Percentiles rank a stretch among this genome's conserved stretches.
Evolutionary conservation across 2,329 filamentous ascomycete species (phyloP).

Genomic region (Bipolaris bicolor): DNA sequence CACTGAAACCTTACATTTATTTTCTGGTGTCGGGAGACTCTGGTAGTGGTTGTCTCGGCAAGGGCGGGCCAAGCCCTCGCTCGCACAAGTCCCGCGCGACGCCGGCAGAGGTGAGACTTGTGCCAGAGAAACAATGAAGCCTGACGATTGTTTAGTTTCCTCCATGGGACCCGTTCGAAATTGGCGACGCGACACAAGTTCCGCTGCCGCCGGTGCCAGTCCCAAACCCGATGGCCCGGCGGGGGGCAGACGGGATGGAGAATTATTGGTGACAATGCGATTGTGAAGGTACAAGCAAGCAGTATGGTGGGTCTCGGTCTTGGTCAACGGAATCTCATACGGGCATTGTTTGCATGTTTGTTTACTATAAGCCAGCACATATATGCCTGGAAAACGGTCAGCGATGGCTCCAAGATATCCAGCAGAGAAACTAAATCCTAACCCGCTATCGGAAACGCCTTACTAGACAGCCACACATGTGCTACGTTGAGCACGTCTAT

Average conservation of each 20-base stretch:
- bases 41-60: background rate
- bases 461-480: slow-evolving; percentile 30
- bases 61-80: background rate
- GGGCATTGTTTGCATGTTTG: slow-evolving; percentile 10
- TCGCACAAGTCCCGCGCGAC: background rate
- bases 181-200: background rate
- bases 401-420: background rate
- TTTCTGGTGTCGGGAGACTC: background rate
- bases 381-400: slow-evolving; percentile 7
- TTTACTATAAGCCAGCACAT: background rate
- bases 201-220: background rate
- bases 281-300: background rate
- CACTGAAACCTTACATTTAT: too few relatives aligned
- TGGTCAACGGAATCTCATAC: background rate
- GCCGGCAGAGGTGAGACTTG: background rate
- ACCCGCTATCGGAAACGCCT: background rate
- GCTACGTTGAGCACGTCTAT: slow-evolving; percentile 40
- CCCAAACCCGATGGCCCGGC: background rate
- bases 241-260: background rate
- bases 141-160: background rate
- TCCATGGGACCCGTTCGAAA: background rate
- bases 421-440: background rate
- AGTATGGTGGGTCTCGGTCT: background rate
- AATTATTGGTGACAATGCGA: background rate
- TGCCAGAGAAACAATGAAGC: background rate